Evolutionary conservation across 441 rosid species (phyloP).

Genomic region (Viola pubescens): DNA sequence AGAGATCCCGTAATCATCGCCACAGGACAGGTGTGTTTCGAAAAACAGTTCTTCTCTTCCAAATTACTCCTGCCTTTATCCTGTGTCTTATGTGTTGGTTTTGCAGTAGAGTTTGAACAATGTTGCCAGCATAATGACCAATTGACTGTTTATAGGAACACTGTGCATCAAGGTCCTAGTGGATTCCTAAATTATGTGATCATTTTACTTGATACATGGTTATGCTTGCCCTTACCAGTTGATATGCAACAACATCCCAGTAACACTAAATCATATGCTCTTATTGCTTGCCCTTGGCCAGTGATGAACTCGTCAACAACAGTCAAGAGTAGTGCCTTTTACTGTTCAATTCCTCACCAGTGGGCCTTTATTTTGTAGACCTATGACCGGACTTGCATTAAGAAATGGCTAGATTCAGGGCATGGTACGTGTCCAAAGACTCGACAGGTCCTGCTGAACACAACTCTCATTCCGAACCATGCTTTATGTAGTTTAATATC

Average conservation of each 20-base stretch:
- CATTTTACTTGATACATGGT: not conserved
- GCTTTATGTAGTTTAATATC: conserved; percentile 67
- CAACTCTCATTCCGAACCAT: conserved; percentile 63
- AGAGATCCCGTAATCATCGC: conserved; percentile 76
- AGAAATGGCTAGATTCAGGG: conserved; percentile 72
- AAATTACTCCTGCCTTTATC: not conserved
- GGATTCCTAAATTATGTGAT: not conserved
- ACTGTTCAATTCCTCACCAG: not conserved
- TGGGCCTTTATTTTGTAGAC: conserved; percentile 32
- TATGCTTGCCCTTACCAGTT: not conserved
- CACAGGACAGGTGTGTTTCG: conserved; percentile 57
- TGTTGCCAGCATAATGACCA: not conserved
- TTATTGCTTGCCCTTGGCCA: not conserved
- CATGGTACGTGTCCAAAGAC: conserved; percentile 72
- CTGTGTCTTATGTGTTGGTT: not conserved
- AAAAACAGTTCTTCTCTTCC: not conserved
- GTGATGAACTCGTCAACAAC: not conserved
- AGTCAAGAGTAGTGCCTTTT: not conserved
- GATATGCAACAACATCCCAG: not conserved
- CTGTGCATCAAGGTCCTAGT: not conserved
- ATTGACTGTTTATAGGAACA: not conserved
- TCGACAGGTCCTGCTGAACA: conserved; percentile 62
- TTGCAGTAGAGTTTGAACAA: not conserved
- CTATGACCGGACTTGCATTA: conserved; percentile 62
- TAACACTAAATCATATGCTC: not conserved